Percentiles rank a stretch among this genome's conserved stretches.
Conservation (phyloP, 108 stramenopile species). For the Epithemia pelagica region DNA sequence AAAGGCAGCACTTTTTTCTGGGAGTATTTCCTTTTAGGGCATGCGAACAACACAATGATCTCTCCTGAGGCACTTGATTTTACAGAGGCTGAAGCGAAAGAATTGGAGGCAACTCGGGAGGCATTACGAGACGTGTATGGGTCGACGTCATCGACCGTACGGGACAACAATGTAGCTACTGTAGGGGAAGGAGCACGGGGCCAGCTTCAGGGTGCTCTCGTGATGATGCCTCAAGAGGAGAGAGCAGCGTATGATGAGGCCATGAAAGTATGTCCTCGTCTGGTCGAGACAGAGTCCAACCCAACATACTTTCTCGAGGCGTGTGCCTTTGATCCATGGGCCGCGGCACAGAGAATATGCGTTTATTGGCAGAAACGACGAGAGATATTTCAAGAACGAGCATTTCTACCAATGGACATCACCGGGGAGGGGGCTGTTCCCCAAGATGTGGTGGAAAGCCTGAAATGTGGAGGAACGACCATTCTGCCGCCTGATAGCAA, state of each 20-base stretch:
- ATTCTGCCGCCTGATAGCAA: neutral
- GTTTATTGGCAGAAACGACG: conserved; percentile 19
- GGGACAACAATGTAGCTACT: too few relatives aligned
- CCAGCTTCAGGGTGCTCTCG: neutral
- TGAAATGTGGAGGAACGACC: neutral
- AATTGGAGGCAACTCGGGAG: too few relatives aligned
- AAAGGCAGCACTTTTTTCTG: too few relatives aligned
- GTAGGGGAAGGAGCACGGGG: too few relatives aligned
- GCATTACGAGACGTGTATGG: too few relatives aligned
- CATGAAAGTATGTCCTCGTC: conserved; percentile 4
- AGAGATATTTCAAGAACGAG: conserved; percentile 17
- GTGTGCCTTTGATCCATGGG: conserved; percentile 10
- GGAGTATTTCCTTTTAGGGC: too few relatives aligned
- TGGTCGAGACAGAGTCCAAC: conserved; percentile 20
- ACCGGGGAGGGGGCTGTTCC: conserved; percentile 9
- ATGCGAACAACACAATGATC: too few relatives aligned
- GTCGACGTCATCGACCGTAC: too few relatives aligned
- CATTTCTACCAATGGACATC: conserved; percentile 11
- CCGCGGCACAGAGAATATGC: conserved; percentile 13
- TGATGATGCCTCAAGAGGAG: conserved; percentile 11
- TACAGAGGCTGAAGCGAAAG: too few relatives aligned
- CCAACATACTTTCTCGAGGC: conserved; percentile 9
- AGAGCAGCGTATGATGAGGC: conserved; percentile 19
- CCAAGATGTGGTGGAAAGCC: neutral
- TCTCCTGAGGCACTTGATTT: too few relatives aligned